Conservation (phyloP, 352 stramenopile genomes). For the Thalassiosira hispida region DNA sequence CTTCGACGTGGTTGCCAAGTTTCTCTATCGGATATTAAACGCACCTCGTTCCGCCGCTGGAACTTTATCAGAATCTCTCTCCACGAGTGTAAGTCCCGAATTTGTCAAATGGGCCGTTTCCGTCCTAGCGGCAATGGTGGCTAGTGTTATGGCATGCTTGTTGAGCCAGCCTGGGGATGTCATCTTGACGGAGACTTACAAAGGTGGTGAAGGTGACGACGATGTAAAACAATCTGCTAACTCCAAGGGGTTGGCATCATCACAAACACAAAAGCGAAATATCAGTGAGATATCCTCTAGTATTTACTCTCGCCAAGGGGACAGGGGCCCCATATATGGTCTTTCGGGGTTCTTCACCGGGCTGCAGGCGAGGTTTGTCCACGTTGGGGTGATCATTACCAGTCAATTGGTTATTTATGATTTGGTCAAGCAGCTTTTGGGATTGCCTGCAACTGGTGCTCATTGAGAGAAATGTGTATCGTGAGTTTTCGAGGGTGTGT, state of each 20-base stretch:
- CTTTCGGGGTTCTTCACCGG: conserved; percentile 85
- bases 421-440: conserved; percentile 74
- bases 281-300: conserved; percentile 33
- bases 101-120: conserved; percentile 49
- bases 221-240: conserved; percentile 11
- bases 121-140: conserved; percentile 55
- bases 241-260: not conserved
- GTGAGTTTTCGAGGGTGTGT: not conserved
- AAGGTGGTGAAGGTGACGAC: conserved; percentile 24
- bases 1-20: conserved; percentile 63
- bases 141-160: conserved; percentile 63
- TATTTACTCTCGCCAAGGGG: conserved; percentile 38
- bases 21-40: conserved; percentile 52
- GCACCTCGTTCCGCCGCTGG: not conserved
- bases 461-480: conserved; percentile 47
- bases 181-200: conserved; percentile 64
- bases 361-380: conserved; percentile 81
- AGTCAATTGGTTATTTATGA: conserved; percentile 85
- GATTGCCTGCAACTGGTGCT: conserved; percentile 74
- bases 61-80: conserved; percentile 20
- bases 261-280: conserved; percentile 17
- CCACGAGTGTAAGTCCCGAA: conserved; percentile 25
- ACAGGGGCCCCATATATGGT: conserved; percentile 44
- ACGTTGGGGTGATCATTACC: conserved; percentile 85
- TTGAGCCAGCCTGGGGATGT: conserved; percentile 68